These are phyloP conservation scores for Thraustochytrium sp. DNA, from an alignment of 352 stramenopile species.

Conservation along the genomic window DNA sequence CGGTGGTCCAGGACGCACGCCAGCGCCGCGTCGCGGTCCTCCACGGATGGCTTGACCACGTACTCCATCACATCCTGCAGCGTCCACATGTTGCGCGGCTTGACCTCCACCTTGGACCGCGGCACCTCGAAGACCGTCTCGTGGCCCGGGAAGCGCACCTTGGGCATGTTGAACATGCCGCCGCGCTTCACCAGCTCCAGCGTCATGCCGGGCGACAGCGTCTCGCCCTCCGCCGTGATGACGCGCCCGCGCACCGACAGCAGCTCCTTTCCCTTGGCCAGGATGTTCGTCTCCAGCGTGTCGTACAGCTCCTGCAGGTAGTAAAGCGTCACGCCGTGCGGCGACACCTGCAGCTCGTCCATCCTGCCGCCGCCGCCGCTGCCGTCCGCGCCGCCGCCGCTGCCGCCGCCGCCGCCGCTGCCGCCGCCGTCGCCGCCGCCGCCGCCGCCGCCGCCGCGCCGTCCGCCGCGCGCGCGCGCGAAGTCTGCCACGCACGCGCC, in stretches of 20 bases:
- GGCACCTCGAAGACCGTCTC: background rate
- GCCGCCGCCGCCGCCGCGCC: too few species aligned
- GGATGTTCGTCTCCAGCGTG: constrained; percentile 7
- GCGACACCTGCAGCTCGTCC: background rate
- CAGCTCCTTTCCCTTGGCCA: background rate
- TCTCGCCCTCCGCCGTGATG: background rate
- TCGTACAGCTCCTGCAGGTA: constrained; percentile 17
- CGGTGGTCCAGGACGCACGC: background rate
- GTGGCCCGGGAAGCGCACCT: background rate
- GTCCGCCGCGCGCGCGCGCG: too few species aligned
- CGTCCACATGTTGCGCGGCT: background rate
- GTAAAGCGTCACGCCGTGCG: background rate
- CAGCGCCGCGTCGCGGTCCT: background rate
- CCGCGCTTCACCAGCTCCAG: background rate
- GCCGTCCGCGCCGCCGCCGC: too few species aligned
- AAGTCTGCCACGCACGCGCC: too few species aligned
- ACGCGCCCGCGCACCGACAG: background rate
- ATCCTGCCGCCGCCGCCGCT: background rate
- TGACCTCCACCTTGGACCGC: background rate
- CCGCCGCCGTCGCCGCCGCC: background rate
- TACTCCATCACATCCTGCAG: constrained; percentile 1
- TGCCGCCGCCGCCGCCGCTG: background rate
- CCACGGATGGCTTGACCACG: constrained; percentile 11
- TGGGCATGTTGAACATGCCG: background rate
- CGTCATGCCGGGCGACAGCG: background rate